Conservation (phyloP, 192 early-diverging fungal species). For the Podila minutissima region DNA sequence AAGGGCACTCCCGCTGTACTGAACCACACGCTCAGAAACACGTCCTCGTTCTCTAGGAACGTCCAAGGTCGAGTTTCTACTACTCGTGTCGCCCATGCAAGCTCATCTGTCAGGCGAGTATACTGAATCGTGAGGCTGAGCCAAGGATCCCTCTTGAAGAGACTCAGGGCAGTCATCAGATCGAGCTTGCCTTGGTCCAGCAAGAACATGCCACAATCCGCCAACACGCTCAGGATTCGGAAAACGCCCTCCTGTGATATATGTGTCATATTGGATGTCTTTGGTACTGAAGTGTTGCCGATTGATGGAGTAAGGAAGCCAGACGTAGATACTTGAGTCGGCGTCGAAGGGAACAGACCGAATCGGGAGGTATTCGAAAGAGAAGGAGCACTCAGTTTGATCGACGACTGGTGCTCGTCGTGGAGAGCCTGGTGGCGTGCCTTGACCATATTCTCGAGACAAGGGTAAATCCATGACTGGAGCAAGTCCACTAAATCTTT, state of each 20-base stretch:
- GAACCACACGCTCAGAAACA: conserved; percentile 32
- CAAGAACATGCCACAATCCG: conserved; percentile 19
- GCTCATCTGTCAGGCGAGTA: conserved; percentile 14
- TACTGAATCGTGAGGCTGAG: conserved; percentile 15
- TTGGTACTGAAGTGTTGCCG: background rate
- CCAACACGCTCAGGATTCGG: conserved; percentile 8
- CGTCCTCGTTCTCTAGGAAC: conserved; percentile 18
- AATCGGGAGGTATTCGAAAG: background rate
- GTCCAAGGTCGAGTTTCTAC: conserved; percentile 3
- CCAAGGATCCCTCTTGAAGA: conserved; percentile 13
- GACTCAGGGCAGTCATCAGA: background rate
- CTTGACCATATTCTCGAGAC: conserved; percentile 7
- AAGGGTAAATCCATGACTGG: conserved; percentile 28
- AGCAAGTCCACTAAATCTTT: background rate
- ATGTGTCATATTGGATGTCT: background rate
- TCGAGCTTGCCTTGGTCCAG: conserved; percentile 1
- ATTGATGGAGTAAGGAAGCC: background rate
- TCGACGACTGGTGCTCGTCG: background rate
- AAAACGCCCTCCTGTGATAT: conserved; percentile 8
- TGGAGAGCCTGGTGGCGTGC: conserved; percentile 16
- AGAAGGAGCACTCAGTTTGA: background rate
- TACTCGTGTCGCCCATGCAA: conserved; percentile 25
- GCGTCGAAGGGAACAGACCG: background rate
- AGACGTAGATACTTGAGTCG: background rate
- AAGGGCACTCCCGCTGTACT: conserved; percentile 16